A percentile compares a stretch with the other conserved stretches of the same genome.
Evolutionary conservation across 179 eudicot genomes (phyloP).

Genomic region (Amaranthus tricolor): DNA sequence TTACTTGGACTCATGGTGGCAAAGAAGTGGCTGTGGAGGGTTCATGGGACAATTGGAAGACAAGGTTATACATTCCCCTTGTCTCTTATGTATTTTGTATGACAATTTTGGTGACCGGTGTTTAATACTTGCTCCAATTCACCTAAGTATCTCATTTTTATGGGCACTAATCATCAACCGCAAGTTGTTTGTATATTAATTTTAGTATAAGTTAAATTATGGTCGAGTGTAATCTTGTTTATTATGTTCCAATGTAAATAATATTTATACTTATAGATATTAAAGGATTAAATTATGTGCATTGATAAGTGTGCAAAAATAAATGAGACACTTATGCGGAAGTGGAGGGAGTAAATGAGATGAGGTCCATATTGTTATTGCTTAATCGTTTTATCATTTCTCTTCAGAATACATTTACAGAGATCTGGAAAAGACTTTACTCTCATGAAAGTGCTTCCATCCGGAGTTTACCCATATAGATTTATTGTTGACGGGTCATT

Average conservation of each 20-base stretch:
- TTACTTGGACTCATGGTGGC: constrained; percentile 75
- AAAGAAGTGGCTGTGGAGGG: constrained; percentile 81
- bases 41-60: constrained; percentile 92
- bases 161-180: too few species aligned
- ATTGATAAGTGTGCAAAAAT: too few species aligned
- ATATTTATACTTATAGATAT: too few species aligned
- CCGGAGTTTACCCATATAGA: constrained; percentile 83
- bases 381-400: not conserved
- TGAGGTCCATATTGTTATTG: not conserved
- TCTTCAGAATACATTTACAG: constrained; percentile 66
- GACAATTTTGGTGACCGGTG: constrained; percentile 5
- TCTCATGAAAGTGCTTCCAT: constrained; percentile 75
- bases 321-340: too few species aligned
- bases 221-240: too few species aligned
- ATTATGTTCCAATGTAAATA: too few species aligned
- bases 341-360: not conserved
- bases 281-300: too few species aligned
- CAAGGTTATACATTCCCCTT: constrained; percentile 44
- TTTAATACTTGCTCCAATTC: too few species aligned
- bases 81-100: not conserved
- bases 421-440: constrained; percentile 79
- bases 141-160: too few species aligned
- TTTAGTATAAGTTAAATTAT: too few species aligned
- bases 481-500: constrained; percentile 78
- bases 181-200: too few species aligned